Percentiles rank a stretch among this genome's conserved stretches.
phyloP scores from a whole-genome alignment of 495 filamentous ascomycete species.

The Podospora pseudocomata region DNA sequence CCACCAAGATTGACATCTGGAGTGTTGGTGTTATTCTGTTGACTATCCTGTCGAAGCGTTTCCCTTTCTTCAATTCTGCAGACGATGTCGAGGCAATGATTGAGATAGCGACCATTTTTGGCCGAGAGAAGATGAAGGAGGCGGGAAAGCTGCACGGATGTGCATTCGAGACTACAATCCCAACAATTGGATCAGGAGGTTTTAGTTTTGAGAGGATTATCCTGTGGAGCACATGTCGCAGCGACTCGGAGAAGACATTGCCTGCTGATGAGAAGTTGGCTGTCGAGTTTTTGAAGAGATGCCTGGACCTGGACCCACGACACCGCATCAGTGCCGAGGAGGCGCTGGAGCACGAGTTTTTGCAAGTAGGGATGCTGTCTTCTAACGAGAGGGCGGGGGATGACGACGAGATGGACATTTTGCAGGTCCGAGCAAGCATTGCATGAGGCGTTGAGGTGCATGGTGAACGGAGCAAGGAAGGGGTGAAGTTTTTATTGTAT shows the following conservation, averaged over 20 bases:
- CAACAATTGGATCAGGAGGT: conserved; percentile 79
- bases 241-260: conserved; percentile 47
- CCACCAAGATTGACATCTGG: conserved; percentile 96
- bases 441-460: neutral
- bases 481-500: conserved; percentile 14
- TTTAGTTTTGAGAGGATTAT: conserved; percentile 89
- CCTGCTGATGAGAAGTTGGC: conserved; percentile 60
- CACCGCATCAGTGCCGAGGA: conserved; percentile 69
- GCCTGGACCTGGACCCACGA: conserved; percentile 67
- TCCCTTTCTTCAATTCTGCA: conserved; percentile 96
- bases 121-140: conserved; percentile 72
- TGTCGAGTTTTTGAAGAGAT: conserved; percentile 61
- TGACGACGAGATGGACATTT: conserved; percentile 49
- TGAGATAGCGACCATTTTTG: conserved; percentile 94
- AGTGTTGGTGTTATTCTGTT: conserved; percentile 90
- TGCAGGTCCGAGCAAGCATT: conserved; percentile 29
- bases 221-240: conserved; percentile 76
- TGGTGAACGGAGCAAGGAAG: conserved; percentile 8
- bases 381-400: conserved; percentile 14
- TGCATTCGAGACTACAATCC: conserved; percentile 86
- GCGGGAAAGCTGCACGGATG: conserved; percentile 78
- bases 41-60: conserved; percentile 82
- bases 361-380: conserved; percentile 40
- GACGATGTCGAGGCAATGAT: conserved; percentile 97
- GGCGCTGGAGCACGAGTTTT: conserved; percentile 73